Evolutionary conservation across 306 rosid genomes (phyloP), one percentile per base, ranked within the genome.

Genomic region (Crotalaria pallida): DNA sequence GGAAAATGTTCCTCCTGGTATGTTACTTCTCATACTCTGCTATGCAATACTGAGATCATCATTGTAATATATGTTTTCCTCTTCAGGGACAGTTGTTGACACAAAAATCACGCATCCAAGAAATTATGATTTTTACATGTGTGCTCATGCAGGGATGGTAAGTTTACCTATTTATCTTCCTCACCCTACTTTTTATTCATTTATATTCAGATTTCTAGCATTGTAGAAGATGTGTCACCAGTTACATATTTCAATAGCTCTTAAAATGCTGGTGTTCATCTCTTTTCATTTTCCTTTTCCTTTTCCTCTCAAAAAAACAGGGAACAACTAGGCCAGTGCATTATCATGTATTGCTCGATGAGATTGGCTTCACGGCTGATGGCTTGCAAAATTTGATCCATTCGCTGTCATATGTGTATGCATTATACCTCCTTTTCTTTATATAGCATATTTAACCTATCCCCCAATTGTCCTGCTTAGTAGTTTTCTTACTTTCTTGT

Each of bases 1-100:
- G 22, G 90, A 83, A 56, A 91, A 94, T 80, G 88, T 94, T 80
- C 97, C 98, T 67, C 87, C 98, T 63, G 98, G 97, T 94, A 53
- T 72, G 80, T 69, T 16, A 22, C 84, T 78, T 79, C 33, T 40
- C 33, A 16, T 17, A 5, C 17, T 33, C 36, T 75, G 24, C 50
- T 62, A 52, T 49, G n/a, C 49, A 2, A 41, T 21, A 26, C 56
- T 57, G 9, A 24, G 33, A 58, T 53, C 13, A 31, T 47, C 11
- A 64, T 59, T 40, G 13, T 22, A 45, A 22, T 71, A 55, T 44
- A 41, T 45, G 10, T 34, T 68, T 71, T 73, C 69, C 58, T 80
- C 68, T 77, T 47, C 81, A 88, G 97, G 98, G 61, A 94, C 97
- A 8, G 89, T 94, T 16, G 95, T 94, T 10, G 98, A 94, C 86